Evolutionary conservation across 257 asterid species (phyloP), one percentile per base, ranked within the genome.

Genomic region (Perilla frutescens): DNA sequence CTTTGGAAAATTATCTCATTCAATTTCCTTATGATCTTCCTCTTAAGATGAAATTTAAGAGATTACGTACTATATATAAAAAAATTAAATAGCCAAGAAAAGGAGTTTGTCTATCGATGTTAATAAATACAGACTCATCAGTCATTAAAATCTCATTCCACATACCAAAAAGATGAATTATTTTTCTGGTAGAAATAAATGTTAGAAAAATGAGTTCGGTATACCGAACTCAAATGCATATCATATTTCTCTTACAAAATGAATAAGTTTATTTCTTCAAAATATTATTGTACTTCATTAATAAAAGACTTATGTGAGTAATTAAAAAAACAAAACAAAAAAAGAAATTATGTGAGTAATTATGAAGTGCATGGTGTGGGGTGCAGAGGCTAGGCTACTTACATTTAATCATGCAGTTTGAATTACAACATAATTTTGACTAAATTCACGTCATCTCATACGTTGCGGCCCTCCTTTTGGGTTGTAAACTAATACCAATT

Each of bases 381-480:
- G 77, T 32, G 10, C 13, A 12, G 37, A 5, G 64, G 31, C 29
- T 1, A 63, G 51, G 26, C 55, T 49, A n/a, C 26, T 49, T 20
- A 41, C 68, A n/a, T 26, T 64, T 75, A 15, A 58, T 47, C 63
- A 3, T 26, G 56, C 29, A 50, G 63, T 55, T 37, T 11, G 58
- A 62, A 55, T 13, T 37, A 26, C 13, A 64, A 8, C 20, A 50
- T 5, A 13, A 50, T 13, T 50, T 50, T 50, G 56, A 50, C 26
- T 50, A n/a, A 50, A 50, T 50, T 50, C 5, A 68, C 15, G 80
- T 76, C 56, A 61, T 62, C 66, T 32, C 59, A 50, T 53, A 41
- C 75, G 66, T 51, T 9, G 72, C 66, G 29, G 12, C 31, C 48
- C n/a, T 12, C 3, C 11, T 44, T 44, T 47, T 47, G 2, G 3